These are phyloP conservation scores for Candida dubliniensis DNA, from an alignment of 1,139 yeast genomes.

Conservation along the genomic window DNA sequence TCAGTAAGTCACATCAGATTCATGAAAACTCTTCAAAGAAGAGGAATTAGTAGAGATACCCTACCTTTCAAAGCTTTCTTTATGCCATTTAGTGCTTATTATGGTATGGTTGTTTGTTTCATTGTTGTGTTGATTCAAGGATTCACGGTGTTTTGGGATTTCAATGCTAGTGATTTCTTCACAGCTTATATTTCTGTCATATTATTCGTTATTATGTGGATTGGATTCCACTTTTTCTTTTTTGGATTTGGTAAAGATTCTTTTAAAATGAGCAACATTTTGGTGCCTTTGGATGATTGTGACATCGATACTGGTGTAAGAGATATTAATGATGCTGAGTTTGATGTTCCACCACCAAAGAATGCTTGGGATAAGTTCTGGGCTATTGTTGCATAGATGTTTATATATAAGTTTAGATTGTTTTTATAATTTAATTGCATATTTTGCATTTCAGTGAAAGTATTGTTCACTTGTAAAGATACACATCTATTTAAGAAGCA, in stretches of 20 bases:
- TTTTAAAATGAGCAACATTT: conserved; percentile 31
- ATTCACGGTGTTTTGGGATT: conserved; percentile 56
- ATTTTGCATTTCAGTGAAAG: no score
- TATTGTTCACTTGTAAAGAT: no score
- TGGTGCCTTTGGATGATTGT: conserved; percentile 52
- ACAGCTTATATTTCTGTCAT: conserved; percentile 65
- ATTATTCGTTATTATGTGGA: conserved; percentile 53
- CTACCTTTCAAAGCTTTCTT: conserved; percentile 71
- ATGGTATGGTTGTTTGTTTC: conserved; percentile 50
- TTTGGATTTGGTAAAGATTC: conserved; percentile 33
- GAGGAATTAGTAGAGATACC: conserved; percentile 62
- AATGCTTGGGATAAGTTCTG: conserved; percentile 59
- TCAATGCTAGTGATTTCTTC: conserved; percentile 57
- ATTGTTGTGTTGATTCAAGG: conserved; percentile 71
- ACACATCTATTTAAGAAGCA: no score
- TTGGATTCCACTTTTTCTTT: conserved; percentile 51
- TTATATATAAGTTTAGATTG: no score
- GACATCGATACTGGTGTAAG: conserved; percentile 64
- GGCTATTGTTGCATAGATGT: conserved; percentile 26
- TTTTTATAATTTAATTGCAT: no score
- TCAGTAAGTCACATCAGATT: conserved; percentile 66
- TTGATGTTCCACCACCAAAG: conserved; percentile 45
- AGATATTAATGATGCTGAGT: conserved; percentile 51
- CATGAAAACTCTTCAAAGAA: conserved; percentile 56
- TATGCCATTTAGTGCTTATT: conserved; percentile 66